These are phyloP conservation scores for Leccinum longicurvipes DNA, from an alignment of 768 basidiomycete genomes.

Conservation along the genomic window DNA sequence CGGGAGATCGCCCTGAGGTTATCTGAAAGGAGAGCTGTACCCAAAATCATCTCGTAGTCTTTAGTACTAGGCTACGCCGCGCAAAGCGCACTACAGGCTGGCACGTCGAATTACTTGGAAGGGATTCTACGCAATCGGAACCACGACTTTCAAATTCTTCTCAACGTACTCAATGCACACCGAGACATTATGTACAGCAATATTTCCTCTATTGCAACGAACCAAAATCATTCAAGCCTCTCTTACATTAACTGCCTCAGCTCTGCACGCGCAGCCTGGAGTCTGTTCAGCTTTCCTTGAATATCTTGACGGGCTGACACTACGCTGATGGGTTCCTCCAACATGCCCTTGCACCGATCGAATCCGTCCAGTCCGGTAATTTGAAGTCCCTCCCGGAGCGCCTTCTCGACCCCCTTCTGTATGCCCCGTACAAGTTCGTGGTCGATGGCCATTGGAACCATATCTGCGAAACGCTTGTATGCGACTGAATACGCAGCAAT, in stretches of 20 bases:
- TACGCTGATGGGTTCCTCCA: slow-evolving; percentile 48
- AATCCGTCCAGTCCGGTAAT: slow-evolving; percentile 47
- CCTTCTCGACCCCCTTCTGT: slow-evolving; percentile 42
- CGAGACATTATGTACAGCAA: neutral
- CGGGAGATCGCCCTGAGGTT: too few relatives aligned
- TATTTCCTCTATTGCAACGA: neutral
- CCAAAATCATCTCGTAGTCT: too few relatives aligned
- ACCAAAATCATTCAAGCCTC: neutral
- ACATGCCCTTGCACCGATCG: slow-evolving; percentile 46
- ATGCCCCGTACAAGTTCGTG: slow-evolving; percentile 42
- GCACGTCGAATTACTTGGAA: too few relatives aligned
- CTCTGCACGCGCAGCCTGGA: slow-evolving; percentile 45
- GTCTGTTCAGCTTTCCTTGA: slow-evolving; percentile 47
- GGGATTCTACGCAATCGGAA: too few relatives aligned
- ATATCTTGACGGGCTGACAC: slow-evolving; percentile 46
- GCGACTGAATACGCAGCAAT: slow-evolving; percentile 34
- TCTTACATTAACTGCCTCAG: slow-evolving; percentile 20
- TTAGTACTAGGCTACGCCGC: too few relatives aligned
- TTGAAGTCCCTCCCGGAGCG: slow-evolving; percentile 47
- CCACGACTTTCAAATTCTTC: too few relatives aligned
- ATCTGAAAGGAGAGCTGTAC: too few relatives aligned
- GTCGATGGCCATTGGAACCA: slow-evolving; percentile 43
- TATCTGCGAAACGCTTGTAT: slow-evolving; percentile 45
- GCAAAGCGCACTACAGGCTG: too few relatives aligned
- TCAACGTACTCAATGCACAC: neutral